Evolutionary conservation across 306 rosid species (phyloP).

Genomic region (Quercus gilva): DNA sequence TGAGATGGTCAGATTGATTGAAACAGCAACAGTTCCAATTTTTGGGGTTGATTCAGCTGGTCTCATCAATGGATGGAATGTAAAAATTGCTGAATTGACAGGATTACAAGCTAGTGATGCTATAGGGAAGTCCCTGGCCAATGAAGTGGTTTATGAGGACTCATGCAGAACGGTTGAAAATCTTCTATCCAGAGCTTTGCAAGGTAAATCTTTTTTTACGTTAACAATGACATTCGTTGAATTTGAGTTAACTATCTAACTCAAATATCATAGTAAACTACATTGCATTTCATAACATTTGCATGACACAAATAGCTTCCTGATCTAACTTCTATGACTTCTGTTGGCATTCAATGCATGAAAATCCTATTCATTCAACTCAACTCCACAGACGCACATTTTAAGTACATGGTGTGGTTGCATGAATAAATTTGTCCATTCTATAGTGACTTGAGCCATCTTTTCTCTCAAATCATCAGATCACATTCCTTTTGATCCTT

Average conservation of each 20-base stretch:
- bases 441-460: background rate
- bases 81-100: conserved; percentile 62
- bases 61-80: conserved; percentile 81
- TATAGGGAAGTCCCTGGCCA: conserved; percentile 64
- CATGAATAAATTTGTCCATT: background rate
- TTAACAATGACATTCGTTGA: background rate
- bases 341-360: background rate
- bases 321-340: conserved; percentile 6
- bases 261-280: conserved; percentile 10
- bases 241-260: background rate
- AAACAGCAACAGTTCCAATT: conserved; percentile 80
- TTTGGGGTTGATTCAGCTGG: conserved; percentile 73
- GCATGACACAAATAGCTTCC: background rate
- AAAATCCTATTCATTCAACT: background rate
- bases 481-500: background rate
- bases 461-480: background rate
- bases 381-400: background rate
- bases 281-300: background rate
- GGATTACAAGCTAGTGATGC: conserved; percentile 53
- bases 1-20: conserved; percentile 87
- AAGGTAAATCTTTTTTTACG: conserved; percentile 45
- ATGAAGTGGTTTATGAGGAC: conserved; percentile 59
- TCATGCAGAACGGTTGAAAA: conserved; percentile 40
- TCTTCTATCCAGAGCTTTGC: conserved; percentile 50
- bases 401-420: background rate